Conservation (phyloP, 2,329 filamentous ascomycete species). For the Trichoderma sp. region DNA sequence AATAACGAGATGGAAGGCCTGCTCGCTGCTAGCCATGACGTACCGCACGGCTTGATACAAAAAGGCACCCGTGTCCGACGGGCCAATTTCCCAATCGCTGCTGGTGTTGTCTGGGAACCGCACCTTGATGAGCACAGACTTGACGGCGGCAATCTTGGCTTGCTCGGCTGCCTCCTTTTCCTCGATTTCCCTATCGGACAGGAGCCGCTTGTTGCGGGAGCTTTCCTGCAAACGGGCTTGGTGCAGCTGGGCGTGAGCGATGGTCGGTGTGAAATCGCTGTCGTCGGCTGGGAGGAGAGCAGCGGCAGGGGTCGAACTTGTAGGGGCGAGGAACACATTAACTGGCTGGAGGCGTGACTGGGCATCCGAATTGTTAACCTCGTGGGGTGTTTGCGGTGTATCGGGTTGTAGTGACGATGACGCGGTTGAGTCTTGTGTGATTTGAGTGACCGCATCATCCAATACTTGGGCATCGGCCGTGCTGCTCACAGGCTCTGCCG, state of each 20-base stretch:
- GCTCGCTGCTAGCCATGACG: constrained; percentile 62
- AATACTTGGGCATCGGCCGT: not conserved
- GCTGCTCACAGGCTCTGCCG: constrained; percentile 13
- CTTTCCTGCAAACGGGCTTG: constrained; percentile 63
- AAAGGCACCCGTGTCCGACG: constrained; percentile 63
- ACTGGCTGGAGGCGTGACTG: constrained; percentile 50
- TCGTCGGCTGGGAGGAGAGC: constrained; percentile 66
- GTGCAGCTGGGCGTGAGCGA: constrained; percentile 71
- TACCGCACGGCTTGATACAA: constrained; percentile 72
- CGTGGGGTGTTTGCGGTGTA: constrained; percentile 22
- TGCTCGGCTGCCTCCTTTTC: constrained; percentile 64
- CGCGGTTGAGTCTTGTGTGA: constrained; percentile 19
- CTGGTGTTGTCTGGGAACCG: constrained; percentile 85
- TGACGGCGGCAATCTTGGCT: constrained; percentile 62
- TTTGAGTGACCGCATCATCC: not conserved
- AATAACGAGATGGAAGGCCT: constrained; percentile 70
- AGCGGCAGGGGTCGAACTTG: constrained; percentile 69
- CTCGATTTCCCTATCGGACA: constrained; percentile 77
- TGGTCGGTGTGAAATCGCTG: constrained; percentile 70
- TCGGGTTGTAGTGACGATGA: constrained; percentile 21
- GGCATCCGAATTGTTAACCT: constrained; percentile 17
- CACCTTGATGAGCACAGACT: constrained; percentile 70
- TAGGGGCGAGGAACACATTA: constrained; percentile 74
- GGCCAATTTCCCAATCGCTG: constrained; percentile 67
- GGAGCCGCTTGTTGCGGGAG: constrained; percentile 70